Percentiles rank a stretch among this genome's conserved stretches.
Conservation (phyloP, 768 basidiomycete species). For the Suillus placidus region DNA sequence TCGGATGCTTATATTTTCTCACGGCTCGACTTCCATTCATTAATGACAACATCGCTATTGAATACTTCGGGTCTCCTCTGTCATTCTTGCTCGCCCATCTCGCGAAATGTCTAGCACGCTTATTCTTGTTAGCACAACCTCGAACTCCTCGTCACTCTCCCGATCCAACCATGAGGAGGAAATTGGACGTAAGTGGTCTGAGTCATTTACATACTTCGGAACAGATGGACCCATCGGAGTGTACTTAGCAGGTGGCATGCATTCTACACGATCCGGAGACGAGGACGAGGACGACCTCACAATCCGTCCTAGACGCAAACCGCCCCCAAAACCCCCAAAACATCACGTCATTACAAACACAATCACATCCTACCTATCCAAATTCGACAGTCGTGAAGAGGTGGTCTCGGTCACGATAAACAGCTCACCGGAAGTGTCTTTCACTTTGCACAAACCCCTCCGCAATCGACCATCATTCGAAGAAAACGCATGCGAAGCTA, state of each 20-base stretch:
- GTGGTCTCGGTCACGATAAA: neutral
- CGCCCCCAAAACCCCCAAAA: neutral
- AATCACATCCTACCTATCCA: constrained; percentile 5
- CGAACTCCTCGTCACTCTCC: neutral
- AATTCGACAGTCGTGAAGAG: neutral
- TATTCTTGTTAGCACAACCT: neutral
- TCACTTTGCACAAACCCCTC: neutral
- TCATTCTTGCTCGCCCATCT: neutral
- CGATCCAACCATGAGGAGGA: no score
- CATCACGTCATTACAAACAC: neutral
- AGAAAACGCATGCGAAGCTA: neutral
- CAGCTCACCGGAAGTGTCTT: neutral
- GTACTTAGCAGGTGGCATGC: neutral
- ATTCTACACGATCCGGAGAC: neutral
- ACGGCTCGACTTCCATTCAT: constrained; percentile 5
- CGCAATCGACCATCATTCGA: neutral
- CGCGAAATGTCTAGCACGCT: neutral
- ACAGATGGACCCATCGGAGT: neutral
- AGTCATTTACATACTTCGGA: neutral
- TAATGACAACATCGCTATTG: constrained; percentile 2
- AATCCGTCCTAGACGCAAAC: neutral
- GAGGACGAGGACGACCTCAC: constrained; percentile 5
- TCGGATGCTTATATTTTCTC: neutral
- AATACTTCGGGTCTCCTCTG: neutral
- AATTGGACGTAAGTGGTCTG: neutral